Percentiles rank a stretch among this genome's conserved stretches.
phyloP scores from a whole-genome alignment of 257 asterid species.

The Lycium ferocissimum region DNA sequence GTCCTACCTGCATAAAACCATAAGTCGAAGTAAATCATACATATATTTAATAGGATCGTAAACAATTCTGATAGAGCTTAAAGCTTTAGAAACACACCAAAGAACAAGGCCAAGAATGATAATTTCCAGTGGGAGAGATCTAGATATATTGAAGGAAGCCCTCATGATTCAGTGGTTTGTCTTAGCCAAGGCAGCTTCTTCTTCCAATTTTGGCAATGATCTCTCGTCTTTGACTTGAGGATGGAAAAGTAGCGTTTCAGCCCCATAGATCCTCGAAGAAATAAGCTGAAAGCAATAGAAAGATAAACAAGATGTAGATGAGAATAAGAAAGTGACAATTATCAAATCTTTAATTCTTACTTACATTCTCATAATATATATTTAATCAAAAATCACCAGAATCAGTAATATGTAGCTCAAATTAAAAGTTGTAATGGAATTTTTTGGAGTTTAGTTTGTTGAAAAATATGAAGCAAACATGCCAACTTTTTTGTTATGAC shows the following conservation, averaged over 20 bases:
- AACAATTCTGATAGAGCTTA: neutral
- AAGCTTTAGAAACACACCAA: constrained; percentile 5
- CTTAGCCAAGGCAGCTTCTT: constrained; percentile 6
- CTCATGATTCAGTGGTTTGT: neutral
- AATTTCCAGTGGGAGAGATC: neutral
- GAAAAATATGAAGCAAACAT: neutral
- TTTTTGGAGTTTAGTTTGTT: neutral
- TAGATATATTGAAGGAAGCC: neutral
- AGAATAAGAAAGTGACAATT: neutral
- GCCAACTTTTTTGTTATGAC: neutral
- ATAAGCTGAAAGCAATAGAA: neutral
- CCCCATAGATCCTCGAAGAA: neutral
- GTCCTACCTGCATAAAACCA: constrained; percentile 13
- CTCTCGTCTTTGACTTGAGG: neutral
- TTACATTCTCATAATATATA: neutral
- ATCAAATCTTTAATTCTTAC: neutral
- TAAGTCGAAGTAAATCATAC: neutral
- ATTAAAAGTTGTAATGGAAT: neutral
- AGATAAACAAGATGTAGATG: neutral
- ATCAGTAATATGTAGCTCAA: neutral
- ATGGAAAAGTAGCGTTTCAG: neutral
- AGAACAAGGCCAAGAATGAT: neutral
- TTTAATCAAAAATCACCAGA: constrained; percentile 17
- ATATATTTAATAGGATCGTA: constrained; percentile 1
- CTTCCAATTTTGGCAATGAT: constrained; percentile 2